Evolutionary conservation across 257 asterid genomes (phyloP).

Genomic region (Scutellaria barbata): DNA sequence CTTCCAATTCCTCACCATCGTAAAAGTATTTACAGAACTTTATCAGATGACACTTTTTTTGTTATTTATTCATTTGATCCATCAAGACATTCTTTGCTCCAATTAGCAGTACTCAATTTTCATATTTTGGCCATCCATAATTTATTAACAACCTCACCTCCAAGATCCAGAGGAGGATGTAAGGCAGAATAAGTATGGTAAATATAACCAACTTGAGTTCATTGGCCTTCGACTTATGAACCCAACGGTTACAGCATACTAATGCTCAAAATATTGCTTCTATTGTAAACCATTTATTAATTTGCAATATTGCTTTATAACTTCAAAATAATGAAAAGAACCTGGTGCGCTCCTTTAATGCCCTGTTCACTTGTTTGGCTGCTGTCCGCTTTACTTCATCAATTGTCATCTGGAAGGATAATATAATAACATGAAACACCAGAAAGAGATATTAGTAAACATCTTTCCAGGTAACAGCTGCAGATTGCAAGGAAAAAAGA

Average conservation of each 20-base stretch:
- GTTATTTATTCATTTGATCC: background rate
- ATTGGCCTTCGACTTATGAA: constrained; percentile 21
- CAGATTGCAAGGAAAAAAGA: constrained; percentile 17
- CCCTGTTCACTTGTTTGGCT: constrained; percentile 81
- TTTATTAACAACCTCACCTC: background rate
- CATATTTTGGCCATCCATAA: constrained; percentile 5
- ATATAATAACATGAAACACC: constrained; percentile 32
- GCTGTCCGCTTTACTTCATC: constrained; percentile 98
- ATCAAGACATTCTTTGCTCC: background rate
- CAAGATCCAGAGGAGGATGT: constrained; percentile 17
- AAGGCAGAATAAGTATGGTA: constrained; percentile 5
- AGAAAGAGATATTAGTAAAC: constrained; percentile 7
- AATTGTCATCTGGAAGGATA: constrained; percentile 68
- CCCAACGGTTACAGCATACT: constrained; percentile 23
- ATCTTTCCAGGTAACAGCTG: constrained; percentile 9
- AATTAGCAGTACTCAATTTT: background rate
- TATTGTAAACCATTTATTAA: constrained; percentile 13
- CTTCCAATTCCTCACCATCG: constrained; percentile 3
- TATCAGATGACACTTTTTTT: background rate
- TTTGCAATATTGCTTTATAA: constrained; percentile 19
- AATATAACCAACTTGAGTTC: constrained; percentile 4
- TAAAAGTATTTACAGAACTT: constrained; percentile 1
- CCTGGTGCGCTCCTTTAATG: constrained; percentile 86
- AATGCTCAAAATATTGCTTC: constrained; percentile 30
- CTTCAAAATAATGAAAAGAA: constrained; percentile 36